phyloP scores from a whole-genome alignment of 129 eudicot species.

The Flaveria sonorensis region DNA sequence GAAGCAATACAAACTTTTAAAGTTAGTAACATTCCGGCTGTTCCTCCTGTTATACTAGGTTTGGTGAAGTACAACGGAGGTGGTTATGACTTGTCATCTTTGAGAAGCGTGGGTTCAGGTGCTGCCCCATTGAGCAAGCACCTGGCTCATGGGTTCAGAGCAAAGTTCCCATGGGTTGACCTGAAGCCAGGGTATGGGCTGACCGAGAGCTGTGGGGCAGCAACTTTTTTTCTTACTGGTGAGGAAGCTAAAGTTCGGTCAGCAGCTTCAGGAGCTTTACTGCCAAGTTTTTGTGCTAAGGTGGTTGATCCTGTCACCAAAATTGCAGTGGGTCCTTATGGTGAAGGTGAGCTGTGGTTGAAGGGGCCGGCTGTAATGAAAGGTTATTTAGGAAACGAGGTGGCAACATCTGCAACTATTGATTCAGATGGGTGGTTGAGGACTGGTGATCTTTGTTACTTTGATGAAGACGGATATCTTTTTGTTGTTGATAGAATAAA shows the following conservation, averaged over 20 bases:
- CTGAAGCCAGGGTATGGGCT: conserved; percentile 78
- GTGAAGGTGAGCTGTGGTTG: conserved; percentile 78
- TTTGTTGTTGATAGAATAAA: conserved; percentile 68
- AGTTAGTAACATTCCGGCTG: conserved; percentile 64
- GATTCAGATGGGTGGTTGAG: conserved; percentile 68
- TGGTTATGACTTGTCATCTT: conserved; percentile 53
- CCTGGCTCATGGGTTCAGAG: conserved; percentile 46
- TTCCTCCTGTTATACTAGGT: conserved; percentile 72
- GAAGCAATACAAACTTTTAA: conserved; percentile 58
- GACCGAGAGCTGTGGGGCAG: conserved; percentile 67
- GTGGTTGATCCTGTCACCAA: conserved; percentile 60
- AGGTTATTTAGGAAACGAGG: conserved; percentile 62
- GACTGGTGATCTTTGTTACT: conserved; percentile 81
- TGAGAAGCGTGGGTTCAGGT: conserved; percentile 61
- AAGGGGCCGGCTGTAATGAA: conserved; percentile 70
- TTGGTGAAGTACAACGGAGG: conserved; percentile 49
- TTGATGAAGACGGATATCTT: conserved; percentile 66
- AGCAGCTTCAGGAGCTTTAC: conserved; percentile 55
- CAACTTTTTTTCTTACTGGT: conserved; percentile 43
- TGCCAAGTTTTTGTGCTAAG: conserved; percentile 64
- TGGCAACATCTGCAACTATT: conserved; percentile 56
- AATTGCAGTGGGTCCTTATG: conserved; percentile 42
- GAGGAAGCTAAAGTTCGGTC: conserved; percentile 57
- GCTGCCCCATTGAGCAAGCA: conserved; percentile 74
- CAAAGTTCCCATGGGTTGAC: conserved; percentile 67